Base-by-base conservation (phyloP, 306 rosid genomes). In the Begonia masoniana region DNA sequence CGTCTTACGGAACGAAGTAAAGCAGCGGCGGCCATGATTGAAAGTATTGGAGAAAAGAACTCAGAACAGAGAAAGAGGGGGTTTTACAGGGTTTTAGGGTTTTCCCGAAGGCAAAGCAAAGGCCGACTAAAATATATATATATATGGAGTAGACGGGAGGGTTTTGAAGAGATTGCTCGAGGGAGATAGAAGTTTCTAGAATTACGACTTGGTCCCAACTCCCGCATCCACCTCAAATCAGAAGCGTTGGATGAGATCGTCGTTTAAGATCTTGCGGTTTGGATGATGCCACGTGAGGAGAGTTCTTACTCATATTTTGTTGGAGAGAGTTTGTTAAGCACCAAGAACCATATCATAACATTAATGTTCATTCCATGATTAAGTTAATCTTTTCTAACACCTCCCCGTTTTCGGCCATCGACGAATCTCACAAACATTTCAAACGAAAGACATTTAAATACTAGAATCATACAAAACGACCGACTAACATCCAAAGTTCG, bases 1-100 rank as follows among this genome's bases (percentile, higher is more conserved):
- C 79, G 83, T 35, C 75, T 76, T 42, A 81, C 59, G 49, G 78
- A 71, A 52, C 83, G 83, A 54, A 81, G 81, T 35, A 81, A 47
- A 61, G 66, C 55, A 19, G 73, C 75, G 15, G 83, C 52, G 10
- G 87, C 82, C 87, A 80, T 80, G 59, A 50, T 15, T 10, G 11
- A 17, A 17, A 13, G 5, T 13, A 15, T 15, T 9, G 36, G 31
- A 23, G 47, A 6, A 41, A 39, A 8, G 12, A 7, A 26, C 16
- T 0, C 15, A n/a, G 50, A 48, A 15, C 15, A 12, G 52, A 45
- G 14, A 15, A 7, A 3, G 39, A 19, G 6, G 41, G 56, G 56
- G 14, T 52, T 77, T 16, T 80, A 83, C 46, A 46, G 49, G 73
- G 73, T 62, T 62, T 68, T 68, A 68, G 67, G 73, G 73, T 52